Conservation (phyloP, 2,329 filamentous ascomycete genomes). For the Hypoxylon sp. region DNA sequence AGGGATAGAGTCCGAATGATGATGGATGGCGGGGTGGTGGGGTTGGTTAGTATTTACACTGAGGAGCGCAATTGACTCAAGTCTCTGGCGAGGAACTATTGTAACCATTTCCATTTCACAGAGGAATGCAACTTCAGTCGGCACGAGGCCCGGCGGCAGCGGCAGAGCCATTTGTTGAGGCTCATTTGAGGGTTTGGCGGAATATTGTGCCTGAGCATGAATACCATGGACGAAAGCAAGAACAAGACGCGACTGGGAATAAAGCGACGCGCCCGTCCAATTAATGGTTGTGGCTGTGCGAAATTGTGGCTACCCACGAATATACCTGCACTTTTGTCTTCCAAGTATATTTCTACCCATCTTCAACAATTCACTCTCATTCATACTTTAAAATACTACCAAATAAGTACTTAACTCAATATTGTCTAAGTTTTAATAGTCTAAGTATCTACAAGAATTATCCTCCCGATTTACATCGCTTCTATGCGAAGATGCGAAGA, state of each 20-base stretch:
- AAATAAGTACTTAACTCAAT: background rate
- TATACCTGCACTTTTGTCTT: background rate
- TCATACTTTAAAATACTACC: background rate
- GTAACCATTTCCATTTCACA: constrained; percentile 99
- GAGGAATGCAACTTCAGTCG: constrained; percentile 91
- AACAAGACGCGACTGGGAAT: constrained; percentile 28
- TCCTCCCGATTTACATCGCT: background rate
- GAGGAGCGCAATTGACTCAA: constrained; percentile 88
- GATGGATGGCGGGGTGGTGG: constrained; percentile 43
- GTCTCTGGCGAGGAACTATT: constrained; percentile 88
- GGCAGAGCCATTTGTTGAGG: constrained; percentile 52
- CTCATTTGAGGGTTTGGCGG: constrained; percentile 29
- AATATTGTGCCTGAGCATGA: background rate
- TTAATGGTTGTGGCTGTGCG: constrained; percentile 16
- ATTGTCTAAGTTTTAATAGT: background rate
- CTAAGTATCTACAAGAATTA: background rate
- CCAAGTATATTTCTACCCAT: background rate
- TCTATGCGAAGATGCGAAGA: constrained; percentile 54
- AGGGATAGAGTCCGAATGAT: constrained; percentile 23
- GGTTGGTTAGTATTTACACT: constrained; percentile 73
- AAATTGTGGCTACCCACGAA: constrained; percentile 12
- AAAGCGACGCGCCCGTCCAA: constrained; percentile 23
- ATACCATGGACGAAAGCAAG: no score
- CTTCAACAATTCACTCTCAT: background rate
- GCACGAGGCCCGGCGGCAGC: constrained; percentile 72